A percentile compares a stretch with the other conserved stretches of the same genome.
Conservation (phyloP, 2,329 filamentous ascomycete genomes). For the Pseudophaeomoniella oleicola region DNA sequence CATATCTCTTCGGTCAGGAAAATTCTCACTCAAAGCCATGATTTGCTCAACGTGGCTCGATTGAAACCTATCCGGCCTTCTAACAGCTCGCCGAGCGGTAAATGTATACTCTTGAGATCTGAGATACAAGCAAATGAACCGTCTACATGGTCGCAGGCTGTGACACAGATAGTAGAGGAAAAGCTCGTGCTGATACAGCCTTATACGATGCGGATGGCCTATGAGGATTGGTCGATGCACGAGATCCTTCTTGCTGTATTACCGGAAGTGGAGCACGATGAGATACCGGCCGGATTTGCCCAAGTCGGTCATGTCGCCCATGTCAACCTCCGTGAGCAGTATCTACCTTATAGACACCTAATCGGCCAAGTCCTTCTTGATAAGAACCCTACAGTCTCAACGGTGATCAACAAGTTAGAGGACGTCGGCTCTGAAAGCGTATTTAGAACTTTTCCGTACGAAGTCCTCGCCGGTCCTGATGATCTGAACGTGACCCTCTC, state of each 20-base stretch:
- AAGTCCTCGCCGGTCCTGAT: conserved; percentile 68
- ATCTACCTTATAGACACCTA: conserved; percentile 70
- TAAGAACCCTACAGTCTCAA: conserved; percentile 69
- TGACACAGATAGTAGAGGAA: conserved; percentile 53
- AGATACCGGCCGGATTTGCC: conserved; percentile 75
- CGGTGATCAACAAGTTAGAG: conserved; percentile 92
- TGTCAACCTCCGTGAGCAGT: conserved; percentile 73
- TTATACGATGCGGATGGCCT: conserved; percentile 62
- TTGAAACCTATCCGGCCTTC: conserved; percentile 43
- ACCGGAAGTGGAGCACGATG: conserved; percentile 63
- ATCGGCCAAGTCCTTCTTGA: conserved; percentile 78
- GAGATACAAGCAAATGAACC: conserved; percentile 30
- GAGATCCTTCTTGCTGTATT: conserved; percentile 75
- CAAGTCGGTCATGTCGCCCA: conserved; percentile 86
- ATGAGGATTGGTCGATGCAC: conserved; percentile 73
- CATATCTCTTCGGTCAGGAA: conserved; percentile 60
- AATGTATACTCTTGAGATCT: conserved; percentile 24
- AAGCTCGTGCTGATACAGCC: conserved; percentile 59
- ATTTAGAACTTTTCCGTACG: conserved; percentile 86
- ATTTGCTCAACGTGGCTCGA: conserved; percentile 51
- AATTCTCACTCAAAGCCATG: conserved; percentile 48
- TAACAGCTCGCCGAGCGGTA: conserved; percentile 24
- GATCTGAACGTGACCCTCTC: conserved; percentile 71
- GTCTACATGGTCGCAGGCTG: conserved; percentile 59
- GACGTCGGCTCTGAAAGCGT: conserved; percentile 73